Evolutionary conservation across 768 basidiomycete species (phyloP).

Genomic region (Vararia minispora): DNA sequence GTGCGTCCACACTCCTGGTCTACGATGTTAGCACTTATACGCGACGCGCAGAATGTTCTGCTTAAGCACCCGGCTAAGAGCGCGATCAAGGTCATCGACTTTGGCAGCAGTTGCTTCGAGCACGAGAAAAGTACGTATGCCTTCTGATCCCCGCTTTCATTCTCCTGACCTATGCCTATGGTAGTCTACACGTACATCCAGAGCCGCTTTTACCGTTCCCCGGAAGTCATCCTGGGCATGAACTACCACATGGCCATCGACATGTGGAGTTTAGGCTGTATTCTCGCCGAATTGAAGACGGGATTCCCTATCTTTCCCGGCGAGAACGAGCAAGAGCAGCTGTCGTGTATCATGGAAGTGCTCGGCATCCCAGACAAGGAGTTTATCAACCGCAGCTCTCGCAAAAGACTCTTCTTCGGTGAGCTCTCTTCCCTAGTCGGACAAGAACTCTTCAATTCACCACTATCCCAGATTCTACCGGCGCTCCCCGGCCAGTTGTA

Average conservation of each 20-base stretch:
- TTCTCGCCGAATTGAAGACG: constrained; percentile 92
- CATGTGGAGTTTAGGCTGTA: constrained; percentile 99
- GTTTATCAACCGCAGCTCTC: constrained; percentile 85
- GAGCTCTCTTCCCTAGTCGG: constrained; percentile 20
- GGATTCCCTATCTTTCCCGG: constrained; percentile 99
- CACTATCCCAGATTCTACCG: constrained; percentile 63
- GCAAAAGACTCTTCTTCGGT: constrained; percentile 97
- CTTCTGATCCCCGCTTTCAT: background rate
- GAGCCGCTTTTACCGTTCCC: constrained; percentile 99
- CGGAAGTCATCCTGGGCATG: constrained; percentile 98
- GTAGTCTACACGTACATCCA: constrained; percentile 99
- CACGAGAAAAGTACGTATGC: constrained; percentile 86
- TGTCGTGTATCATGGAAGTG: constrained; percentile 99
- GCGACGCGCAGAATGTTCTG: constrained; percentile 66
- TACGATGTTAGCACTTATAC: constrained; percentile 2
- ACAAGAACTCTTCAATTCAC: background rate
- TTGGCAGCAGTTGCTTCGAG: constrained; percentile 97
- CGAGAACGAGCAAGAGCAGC: constrained; percentile 96
- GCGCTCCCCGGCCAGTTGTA: constrained; percentile 85
- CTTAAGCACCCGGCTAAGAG: constrained; percentile 93
- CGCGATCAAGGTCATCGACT: constrained; percentile 97
- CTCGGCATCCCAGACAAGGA: constrained; percentile 93
- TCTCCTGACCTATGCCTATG: constrained; percentile 2
- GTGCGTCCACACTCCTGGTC: constrained; percentile 28
- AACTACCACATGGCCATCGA: constrained; percentile 99